Evolutionary conservation across 331 rosid genomes (phyloP), one percentile per base, ranked within the genome.

Genomic region (Saraca asoca): DNA sequence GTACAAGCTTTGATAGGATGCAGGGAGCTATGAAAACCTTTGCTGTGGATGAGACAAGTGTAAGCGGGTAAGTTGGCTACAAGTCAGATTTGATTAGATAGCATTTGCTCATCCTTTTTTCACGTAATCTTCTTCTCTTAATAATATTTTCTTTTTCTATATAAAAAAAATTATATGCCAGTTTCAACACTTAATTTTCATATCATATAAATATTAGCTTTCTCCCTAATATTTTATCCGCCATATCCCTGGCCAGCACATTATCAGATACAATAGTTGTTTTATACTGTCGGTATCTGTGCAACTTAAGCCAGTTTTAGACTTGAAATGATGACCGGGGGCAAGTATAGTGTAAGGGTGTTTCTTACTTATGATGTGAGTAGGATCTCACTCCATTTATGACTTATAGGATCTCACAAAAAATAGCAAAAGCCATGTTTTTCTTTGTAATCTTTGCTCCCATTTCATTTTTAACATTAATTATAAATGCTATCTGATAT

Each of bases 1-100:
- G 99, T 85, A 94, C 99, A 35, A 90, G 99, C 84, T 94, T 94
- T 68, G 99, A 94, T 66, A 82, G 99, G 73, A 94, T 94, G 99
- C 99, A 94, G 78, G 99, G 99, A 48, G 99, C 99, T 45, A 86
- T 94, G 99, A 94, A 94, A 73, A 89, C 91, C 20, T 94, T 94
- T 88, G 99, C 99, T 14, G 97, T 94, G 58, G 99, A 94, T 70
- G 99, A 94, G 87, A 94, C 99, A 41, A 94, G 99, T 79, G 99
- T 94, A 34, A 94, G 99, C 60, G 99, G 99, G 99, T 94, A 85
- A 70, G 96, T 70, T 34, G 2, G 45, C 65, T 59, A 37, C 42
- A 15, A 44, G 37, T 35, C 41, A 54, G 49, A 33, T 50, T 62
- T 59, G 64, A 49, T 11, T 37, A n/a, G 15, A 17, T 3, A 3